Percentiles rank a stretch among this genome's conserved stretches.
phyloP scores from a whole-genome alignment of 2,329 filamentous ascomycete genomes.

The Colletotrichum orchidophilum region DNA sequence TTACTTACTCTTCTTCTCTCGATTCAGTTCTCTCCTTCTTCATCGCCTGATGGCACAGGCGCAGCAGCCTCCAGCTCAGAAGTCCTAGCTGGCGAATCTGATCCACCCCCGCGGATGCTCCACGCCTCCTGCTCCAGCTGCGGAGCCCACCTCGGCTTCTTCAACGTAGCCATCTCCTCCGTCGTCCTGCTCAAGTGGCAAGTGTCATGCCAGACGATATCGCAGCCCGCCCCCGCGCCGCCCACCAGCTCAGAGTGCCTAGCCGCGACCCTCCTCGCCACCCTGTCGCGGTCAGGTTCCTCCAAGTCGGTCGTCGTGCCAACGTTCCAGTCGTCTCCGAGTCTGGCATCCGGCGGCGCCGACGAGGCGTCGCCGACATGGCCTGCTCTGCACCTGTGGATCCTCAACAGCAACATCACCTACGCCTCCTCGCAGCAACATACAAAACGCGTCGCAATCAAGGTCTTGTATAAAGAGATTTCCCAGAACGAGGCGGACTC shows the following conservation, averaged over 20 bases:
- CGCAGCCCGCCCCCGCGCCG: conserved; percentile 24
- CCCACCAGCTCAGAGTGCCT: conserved; percentile 61
- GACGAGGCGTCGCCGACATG: conserved; percentile 25
- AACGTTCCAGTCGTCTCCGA: conserved; percentile 31
- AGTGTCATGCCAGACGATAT: conserved; percentile 50
- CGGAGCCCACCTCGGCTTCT: conserved; percentile 56
- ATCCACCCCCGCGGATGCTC: conserved; percentile 42
- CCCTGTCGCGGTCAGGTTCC: conserved; percentile 64
- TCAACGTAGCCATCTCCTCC: conserved; percentile 54
- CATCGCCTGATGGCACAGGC: conserved; percentile 41
- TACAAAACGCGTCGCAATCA: conserved; percentile 54
- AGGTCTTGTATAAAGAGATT: conserved; percentile 61
- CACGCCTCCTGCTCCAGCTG: conserved; percentile 58
- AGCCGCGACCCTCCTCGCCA: conserved; percentile 61
- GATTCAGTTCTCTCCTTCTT: conserved; percentile 49
- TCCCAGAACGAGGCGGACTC: conserved; percentile 53
- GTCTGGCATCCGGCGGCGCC: not conserved
- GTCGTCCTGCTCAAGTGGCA: conserved; percentile 68
- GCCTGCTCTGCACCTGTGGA: conserved; percentile 59
- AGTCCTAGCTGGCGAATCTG: conserved; percentile 37
- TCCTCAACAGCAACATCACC: conserved; percentile 63
- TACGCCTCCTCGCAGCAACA: conserved; percentile 55
- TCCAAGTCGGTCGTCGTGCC: conserved; percentile 65
- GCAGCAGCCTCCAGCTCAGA: conserved; percentile 41
- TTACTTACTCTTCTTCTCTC: conserved; percentile 13